phyloP scores from a whole-genome alignment of 2,329 filamentous ascomycete species.

The Pochonia chlamydosporia region DNA sequence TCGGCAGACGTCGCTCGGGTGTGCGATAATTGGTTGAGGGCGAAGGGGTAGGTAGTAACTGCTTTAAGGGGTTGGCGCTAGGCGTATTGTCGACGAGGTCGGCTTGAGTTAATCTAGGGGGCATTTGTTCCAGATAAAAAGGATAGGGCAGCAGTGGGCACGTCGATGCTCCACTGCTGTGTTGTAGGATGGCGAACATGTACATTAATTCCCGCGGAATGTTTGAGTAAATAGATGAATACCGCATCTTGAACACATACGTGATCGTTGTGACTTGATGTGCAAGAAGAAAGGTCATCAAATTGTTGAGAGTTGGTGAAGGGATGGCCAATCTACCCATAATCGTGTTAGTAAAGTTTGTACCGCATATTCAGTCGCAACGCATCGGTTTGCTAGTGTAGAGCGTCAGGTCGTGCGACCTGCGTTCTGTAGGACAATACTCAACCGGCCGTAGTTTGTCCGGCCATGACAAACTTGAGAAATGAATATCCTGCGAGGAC shows the following conservation, averaged over 20 bases:
- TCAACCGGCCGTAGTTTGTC: too few relatives aligned
- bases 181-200: conserved; percentile 4
- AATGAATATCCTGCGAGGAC: too few relatives aligned
- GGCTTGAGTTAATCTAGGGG: neutral
- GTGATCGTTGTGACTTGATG: neutral
- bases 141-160: neutral
- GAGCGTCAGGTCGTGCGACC: too few relatives aligned
- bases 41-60: neutral
- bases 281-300: too few relatives aligned
- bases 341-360: too few relatives aligned
- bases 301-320: too few relatives aligned
- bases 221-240: neutral
- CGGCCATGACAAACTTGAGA: too few relatives aligned
- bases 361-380: too few relatives aligned
- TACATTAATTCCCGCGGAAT: neutral
- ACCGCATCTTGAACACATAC: neutral
- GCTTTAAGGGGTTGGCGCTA: neutral
- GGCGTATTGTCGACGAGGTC: conserved; percentile 4
- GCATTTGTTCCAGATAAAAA: neutral
- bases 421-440: too few relatives aligned
- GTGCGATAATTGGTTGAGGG: neutral
- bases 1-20: neutral
- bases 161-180: neutral
- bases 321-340: too few relatives aligned
- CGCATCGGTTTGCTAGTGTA: too few relatives aligned